Evolutionary conservation across 148 eudicot species (phyloP), one percentile per base, ranked within the genome.

Genomic region (Pharnaceum exiguum): DNA sequence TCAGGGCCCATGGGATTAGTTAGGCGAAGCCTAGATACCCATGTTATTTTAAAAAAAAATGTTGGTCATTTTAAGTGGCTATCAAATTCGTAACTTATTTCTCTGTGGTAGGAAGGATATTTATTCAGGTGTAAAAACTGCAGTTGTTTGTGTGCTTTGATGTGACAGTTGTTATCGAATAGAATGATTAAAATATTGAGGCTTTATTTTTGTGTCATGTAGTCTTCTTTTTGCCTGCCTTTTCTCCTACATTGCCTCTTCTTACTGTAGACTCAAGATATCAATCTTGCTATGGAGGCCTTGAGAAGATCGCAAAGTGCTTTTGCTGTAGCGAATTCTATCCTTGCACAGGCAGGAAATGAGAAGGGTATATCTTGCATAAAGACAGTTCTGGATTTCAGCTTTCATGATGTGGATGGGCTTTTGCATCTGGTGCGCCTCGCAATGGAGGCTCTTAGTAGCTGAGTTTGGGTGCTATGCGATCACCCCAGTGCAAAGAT

Each of bases 321-420:
- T 36, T 74, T 66, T 66, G 75, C 67, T 13, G 64, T 60, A 47
- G 78, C 78, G 37, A 63, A 40, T 39, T 59, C 60, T 21, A 22
- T 59, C 29, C 72, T 77, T 59, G 23, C 55, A 27, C 54, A 62
- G 32, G 62, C 71, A n/a, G 75, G 70, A 28, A 77, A 74, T 31
- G 67, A 39, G 37, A 72, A 74, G 29, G 73, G 60, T 28, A 49
- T 77, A 45, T 58, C 57, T 31, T 62, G 60, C 37, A 23, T 77
- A 1, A 74, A 74, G 51, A 73, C 67, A 48, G 82, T 67, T 31
- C 72, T 77, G 24, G 82, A 77, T 59, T 77, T 73, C 39, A 63
- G 82, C 67, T 77, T 77, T 72, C 78, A 77, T 70, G 75, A 77
- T 55, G 70, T 77, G 19, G 75, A 67, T 59, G 70, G 71, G 42